Evolutionary conservation across 2,329 filamentous ascomycete genomes (phyloP).

Genomic region (Pseudohalonectria lignicola): DNA sequence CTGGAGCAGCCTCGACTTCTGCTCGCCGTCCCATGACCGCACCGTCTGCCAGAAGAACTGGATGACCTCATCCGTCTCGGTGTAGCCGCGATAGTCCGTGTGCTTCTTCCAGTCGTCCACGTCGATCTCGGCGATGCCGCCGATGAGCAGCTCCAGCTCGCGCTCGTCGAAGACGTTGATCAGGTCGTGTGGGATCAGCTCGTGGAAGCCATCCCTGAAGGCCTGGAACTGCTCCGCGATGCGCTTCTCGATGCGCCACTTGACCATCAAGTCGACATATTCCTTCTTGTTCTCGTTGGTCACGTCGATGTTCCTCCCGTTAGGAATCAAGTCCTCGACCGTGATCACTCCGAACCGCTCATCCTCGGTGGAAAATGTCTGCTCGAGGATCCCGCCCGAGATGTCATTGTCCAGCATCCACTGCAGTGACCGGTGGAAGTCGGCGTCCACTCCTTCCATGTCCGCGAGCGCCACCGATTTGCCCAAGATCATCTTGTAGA

Average conservation of each 20-base stretch:
- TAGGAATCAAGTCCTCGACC: slow-evolving; percentile 86
- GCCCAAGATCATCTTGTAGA: slow-evolving; percentile 98
- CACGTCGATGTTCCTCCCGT: slow-evolving; percentile 84
- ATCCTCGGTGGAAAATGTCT: slow-evolving; percentile 95
- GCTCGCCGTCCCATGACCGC: slow-evolving; percentile 92
- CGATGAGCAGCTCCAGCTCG: slow-evolving; percentile 90
- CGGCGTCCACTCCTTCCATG: slow-evolving; percentile 98
- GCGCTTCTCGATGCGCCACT: slow-evolving; percentile 98
- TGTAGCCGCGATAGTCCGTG: slow-evolving; percentile 97
- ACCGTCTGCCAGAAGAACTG: slow-evolving; percentile 99
- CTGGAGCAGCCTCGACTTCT: slow-evolving; percentile 91
- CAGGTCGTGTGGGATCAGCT: slow-evolving; percentile 89
- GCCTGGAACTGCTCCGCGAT: slow-evolving; percentile 98
- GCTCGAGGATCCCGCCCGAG: slow-evolving; percentile 78
- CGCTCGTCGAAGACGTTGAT: slow-evolving; percentile 99
- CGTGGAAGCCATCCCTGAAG: slow-evolving; percentile 94
- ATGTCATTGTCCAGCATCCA: slow-evolving; percentile 99
- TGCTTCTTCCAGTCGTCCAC: slow-evolving; percentile 99
- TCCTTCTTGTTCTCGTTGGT: slow-evolving; percentile 99
- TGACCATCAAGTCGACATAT: slow-evolving; percentile 96
- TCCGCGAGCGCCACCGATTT: slow-evolving; percentile 87
- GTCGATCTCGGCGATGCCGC: slow-evolving; percentile 98
- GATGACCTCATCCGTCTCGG: slow-evolving; percentile 93
- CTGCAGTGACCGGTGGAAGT: slow-evolving; percentile 90
- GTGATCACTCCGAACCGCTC: slow-evolving; percentile 92